phyloP scores from a whole-genome alignment of 768 basidiomycete genomes.

The Agaricus subrufescens region DNA sequence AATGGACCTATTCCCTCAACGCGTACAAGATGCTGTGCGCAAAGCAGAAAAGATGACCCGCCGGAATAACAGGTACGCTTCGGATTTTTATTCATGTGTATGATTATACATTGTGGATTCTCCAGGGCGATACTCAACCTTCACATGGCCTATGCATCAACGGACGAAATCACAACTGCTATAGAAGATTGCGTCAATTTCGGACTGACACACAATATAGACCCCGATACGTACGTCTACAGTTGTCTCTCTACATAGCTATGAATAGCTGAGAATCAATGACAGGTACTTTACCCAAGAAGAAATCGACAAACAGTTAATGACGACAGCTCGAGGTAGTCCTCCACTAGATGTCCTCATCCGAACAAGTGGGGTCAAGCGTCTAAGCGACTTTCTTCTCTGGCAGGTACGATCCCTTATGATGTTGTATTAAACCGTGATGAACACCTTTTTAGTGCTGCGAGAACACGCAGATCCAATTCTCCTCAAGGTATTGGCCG shows the following conservation, averaged over 20 bases:
- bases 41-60: slow-evolving; percentile 77
- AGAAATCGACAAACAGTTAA: slow-evolving; percentile 61
- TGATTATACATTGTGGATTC: slow-evolving; percentile 13
- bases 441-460: slow-evolving; percentile 48
- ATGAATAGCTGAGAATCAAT: not conserved
- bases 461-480: slow-evolving; percentile 84
- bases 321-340: slow-evolving; percentile 59
- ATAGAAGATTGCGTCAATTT: slow-evolving; percentile 49
- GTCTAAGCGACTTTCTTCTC: slow-evolving; percentile 85
- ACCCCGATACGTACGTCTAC: slow-evolving; percentile 17
- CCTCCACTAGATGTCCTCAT: slow-evolving; percentile 88
- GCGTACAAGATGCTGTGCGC: slow-evolving; percentile 61
- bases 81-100: slow-evolving; percentile 30
- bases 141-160: slow-evolving; percentile 88
- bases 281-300: slow-evolving; percentile 52
- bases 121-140: slow-evolving; percentile 83
- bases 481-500: slow-evolving; percentile 85
- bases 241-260: not conserved
- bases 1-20: slow-evolving; percentile 68
- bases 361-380: slow-evolving; percentile 86
- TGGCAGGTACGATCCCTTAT: slow-evolving; percentile 75
- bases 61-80: slow-evolving; percentile 60
- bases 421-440: not conserved
- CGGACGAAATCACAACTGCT: slow-evolving; percentile 87
- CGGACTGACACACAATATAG: slow-evolving; percentile 24